Conservation (phyloP, 2,329 filamentous ascomycete genomes). For the Penicillium italicum region DNA sequence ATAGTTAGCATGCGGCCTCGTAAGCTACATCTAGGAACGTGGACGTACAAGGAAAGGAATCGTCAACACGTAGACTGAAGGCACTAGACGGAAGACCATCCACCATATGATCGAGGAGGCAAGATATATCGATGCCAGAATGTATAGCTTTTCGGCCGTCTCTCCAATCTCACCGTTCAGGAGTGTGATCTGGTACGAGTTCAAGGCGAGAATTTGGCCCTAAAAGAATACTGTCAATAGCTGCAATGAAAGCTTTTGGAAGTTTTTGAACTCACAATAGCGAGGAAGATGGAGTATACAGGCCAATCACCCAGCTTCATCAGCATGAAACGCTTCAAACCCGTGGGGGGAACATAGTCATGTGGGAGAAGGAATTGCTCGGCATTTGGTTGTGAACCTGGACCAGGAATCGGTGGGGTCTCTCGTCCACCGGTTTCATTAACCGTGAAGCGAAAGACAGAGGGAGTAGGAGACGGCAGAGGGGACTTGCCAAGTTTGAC, state of each 20-base stretch:
- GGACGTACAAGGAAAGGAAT: conserved; percentile 59
- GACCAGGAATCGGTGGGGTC: conserved; percentile 28
- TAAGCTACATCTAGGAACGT: conserved; percentile 40
- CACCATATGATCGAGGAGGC: conserved; percentile 60
- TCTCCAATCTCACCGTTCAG: conserved; percentile 62
- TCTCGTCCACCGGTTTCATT: conserved; percentile 28
- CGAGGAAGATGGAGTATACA: conserved; percentile 59
- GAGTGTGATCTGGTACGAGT: conserved; percentile 65
- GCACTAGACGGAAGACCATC: conserved; percentile 53
- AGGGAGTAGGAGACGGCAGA: conserved; percentile 30
- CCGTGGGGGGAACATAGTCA: conserved; percentile 55
- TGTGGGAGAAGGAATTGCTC: conserved; percentile 53
- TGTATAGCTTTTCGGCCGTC: conserved; percentile 57
- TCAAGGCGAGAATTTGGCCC: conserved; percentile 61
- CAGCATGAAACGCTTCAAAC: conserved; percentile 55
- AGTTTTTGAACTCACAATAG: conserved; percentile 34
- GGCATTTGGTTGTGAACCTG: conserved; percentile 37
- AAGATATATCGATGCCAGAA: conserved; percentile 57
- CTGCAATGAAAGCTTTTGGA: neutral
- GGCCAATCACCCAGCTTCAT: conserved; percentile 61
- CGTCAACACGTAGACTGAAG: conserved; percentile 62
- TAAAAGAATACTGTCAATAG: neutral
- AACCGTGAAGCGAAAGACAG: conserved; percentile 4
- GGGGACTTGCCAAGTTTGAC: conserved; percentile 54
- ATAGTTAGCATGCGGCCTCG: neutral